phyloP scores from a whole-genome alignment of 1,284 basidiomycete genomes.

The Stereum hirsutum region DNA sequence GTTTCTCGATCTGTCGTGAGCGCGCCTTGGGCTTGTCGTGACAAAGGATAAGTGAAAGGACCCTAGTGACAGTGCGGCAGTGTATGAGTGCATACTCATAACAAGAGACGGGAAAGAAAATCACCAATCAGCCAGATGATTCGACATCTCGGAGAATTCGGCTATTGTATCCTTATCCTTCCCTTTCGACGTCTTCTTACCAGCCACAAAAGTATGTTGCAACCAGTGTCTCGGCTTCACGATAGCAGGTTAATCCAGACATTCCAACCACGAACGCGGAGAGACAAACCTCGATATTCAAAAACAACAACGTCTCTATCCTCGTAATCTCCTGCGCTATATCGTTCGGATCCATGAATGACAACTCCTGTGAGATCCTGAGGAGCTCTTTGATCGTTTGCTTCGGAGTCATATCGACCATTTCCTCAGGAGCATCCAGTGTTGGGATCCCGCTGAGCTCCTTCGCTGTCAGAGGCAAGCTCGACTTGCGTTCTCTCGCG shows the following conservation, averaged over 20 bases:
- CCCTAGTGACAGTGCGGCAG: constrained; percentile 27
- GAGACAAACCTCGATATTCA: constrained; percentile 54
- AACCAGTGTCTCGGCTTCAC: constrained; percentile 73
- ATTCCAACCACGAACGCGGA: constrained; percentile 5
- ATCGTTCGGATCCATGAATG: constrained; percentile 43
- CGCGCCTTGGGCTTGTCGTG: constrained; percentile 61
- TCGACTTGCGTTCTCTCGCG: constrained; percentile 51
- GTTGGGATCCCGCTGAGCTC: constrained; percentile 15
- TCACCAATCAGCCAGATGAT: constrained; percentile 71
- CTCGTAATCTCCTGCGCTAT: constrained; percentile 76
- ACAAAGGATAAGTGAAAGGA: constrained; percentile 69
- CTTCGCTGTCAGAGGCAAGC: constrained; percentile 43
- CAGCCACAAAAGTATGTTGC: constrained; percentile 57
- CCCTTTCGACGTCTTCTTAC: constrained; percentile 60
- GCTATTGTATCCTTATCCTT: constrained; percentile 54
- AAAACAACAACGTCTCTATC: constrained; percentile 50
- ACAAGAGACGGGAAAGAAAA: not conserved
- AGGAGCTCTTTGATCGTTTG: constrained; percentile 56
- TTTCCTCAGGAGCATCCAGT: constrained; percentile 8
- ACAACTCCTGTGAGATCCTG: constrained; percentile 44
- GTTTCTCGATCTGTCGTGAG: constrained; percentile 67
- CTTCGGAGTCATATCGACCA: constrained; percentile 24
- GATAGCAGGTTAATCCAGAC: not conserved
- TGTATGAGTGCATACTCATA: too few species aligned
- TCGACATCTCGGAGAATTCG: constrained; percentile 60